Base-by-base conservation (phyloP, 2,329 filamentous ascomycete genomes). In the Beauveria pseudobassiana region DNA sequence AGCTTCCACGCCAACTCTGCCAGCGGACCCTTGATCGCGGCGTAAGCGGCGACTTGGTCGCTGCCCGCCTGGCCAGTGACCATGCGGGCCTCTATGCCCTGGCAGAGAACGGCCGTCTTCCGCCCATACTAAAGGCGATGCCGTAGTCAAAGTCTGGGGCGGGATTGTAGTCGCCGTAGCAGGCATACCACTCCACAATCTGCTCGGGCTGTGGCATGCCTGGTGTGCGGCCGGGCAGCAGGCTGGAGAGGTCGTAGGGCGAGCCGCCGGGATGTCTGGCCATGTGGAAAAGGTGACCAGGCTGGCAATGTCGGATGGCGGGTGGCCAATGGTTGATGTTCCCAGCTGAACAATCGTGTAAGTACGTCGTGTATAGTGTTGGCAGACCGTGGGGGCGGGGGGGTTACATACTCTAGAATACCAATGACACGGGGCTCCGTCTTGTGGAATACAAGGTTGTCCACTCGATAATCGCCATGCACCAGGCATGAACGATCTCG, bases 301-400 rank as follows among this genome's bases (percentile, higher is more conserved):
- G 73, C 96, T 96, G 71, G 86, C 84, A 42, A 96, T 77, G 70
- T 96, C 92, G 5, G 88, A 90, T 16, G 96, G 81, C 3, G 92
- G 92, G 73, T 96, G 91, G 28, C 92, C 92, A 58, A 96, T 87
- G 0, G 92, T 96, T 52, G 90, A 91, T 89, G 96, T 93, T 96
- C 92, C 92, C 91, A 96, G 75, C 79, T 81, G 20, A 5, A 45
- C 20, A 9, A 10, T 5, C 22, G 56, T 48, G 50, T 64, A 61
- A 65, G 71, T 69, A 45, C 2, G 26, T 20, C 28, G 28, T 30
- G 28, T 30, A 8, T 9, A 10, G 8, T 10, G 8, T 30, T 30
- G 9, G 16, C 12, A 34, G 18, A 28, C 22, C 50, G 26, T n/a
- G 38, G 30, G 38, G 48, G 12, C 22, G 12, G 48, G 12, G 38